Base-by-base conservation (phyloP, 805 yeast species). In the Ogataea minuta region DNA sequence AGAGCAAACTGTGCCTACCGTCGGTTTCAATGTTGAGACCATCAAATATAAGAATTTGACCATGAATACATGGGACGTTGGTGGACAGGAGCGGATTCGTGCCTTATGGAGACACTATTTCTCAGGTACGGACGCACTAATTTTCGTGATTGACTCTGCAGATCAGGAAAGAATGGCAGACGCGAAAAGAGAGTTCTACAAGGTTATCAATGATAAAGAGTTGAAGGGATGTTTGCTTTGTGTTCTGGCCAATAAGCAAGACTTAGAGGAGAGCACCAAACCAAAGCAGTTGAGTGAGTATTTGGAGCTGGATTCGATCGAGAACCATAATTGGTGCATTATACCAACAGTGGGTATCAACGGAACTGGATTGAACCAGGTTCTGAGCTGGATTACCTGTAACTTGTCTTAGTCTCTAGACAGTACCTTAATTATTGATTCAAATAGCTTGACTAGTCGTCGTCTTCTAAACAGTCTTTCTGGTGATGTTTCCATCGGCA, bases 21-120 rank as follows among this genome's bases (percentile, higher is more conserved):
- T 88, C 15, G 96, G 96, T 2, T 90, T 90, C 68, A 90, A 90
- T 64, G 91, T 91, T 47, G 74, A 77, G 41, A 79, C 91, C 2
- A 57, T 85, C 7, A 58, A 60, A 6, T 65, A 68, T 49, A 53
- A 64, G 8, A 72, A 67, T 13, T 67, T 61, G 47, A 68, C 68
- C 26, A 60, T 84, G 48, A 81, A 81, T 49, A 62, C 84, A 14
- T 84, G 95, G 99, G 66, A 81, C 63, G 93, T 93, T 45, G 97
- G 97, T 66, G 97, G 96, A 60, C 97, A 88, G 68, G 95, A 85
- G 56, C 72, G 95, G 62, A 77, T 89, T 52, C 77, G 96, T 58
- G 95, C 95, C 0, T 71, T 90, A 43, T 90, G 98, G 97, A 79
- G 96, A 63, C 96, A 90, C 60, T 90, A 90, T 66, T 88, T 84